These are phyloP conservation scores for Coemansia sp. DNA, from an alignment of 192 early-diverging fungal species.

Conservation along the genomic window DNA sequence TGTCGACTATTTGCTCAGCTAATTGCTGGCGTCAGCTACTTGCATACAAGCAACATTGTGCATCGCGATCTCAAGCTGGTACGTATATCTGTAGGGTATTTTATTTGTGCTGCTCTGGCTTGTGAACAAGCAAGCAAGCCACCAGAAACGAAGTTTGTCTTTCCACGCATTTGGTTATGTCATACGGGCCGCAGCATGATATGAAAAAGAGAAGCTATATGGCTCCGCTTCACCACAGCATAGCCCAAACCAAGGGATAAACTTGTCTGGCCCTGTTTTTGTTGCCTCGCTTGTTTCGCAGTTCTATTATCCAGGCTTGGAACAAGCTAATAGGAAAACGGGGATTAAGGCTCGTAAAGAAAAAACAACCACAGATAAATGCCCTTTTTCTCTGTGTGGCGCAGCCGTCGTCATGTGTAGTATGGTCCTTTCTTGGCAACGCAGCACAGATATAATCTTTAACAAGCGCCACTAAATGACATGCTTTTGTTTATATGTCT, in stretches of 20 bases:
- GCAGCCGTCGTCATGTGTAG: too few relatives aligned
- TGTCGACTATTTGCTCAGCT: slow-evolving; percentile 92
- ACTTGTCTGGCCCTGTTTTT: background rate
- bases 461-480: background rate
- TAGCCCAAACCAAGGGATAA: background rate
- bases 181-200: too few relatives aligned
- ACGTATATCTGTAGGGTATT: slow-evolving; percentile 25
- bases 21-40: slow-evolving; percentile 84
- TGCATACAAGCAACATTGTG: slow-evolving; percentile 91
- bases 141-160: background rate
- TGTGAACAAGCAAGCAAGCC: slow-evolving; percentile 4
- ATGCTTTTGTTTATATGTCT: background rate
- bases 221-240: background rate
- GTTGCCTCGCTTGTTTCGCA: background rate
- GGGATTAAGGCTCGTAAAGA: too few relatives aligned
- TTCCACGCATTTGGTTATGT: too few relatives aligned
- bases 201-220: too few relatives aligned
- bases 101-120: background rate
- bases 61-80: slow-evolving; percentile 96
- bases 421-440: too few relatives aligned
- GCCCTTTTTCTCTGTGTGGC: too few relatives aligned
- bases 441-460: too few relatives aligned
- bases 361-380: too few relatives aligned
- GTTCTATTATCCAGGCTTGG: background rate
- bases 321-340: too few relatives aligned